Percentiles rank a stretch among this genome's conserved stretches.
Conservation (phyloP, 2,329 filamentous ascomycete genomes). For the Trematosphaeria pertusa region DNA sequence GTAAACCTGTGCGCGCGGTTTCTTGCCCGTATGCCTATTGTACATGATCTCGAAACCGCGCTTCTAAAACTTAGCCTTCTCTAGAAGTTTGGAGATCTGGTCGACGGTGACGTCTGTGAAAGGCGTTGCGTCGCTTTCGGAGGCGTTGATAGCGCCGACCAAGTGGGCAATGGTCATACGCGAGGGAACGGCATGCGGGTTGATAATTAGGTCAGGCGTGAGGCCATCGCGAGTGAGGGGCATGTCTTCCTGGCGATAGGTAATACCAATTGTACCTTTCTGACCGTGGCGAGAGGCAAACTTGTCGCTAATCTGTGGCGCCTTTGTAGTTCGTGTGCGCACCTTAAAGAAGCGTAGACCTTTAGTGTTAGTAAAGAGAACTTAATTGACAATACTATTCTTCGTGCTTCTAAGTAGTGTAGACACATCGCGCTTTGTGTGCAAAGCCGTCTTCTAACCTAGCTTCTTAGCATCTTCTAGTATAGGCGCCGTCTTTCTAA, state of each 20-base stretch:
- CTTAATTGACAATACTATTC: slow-evolving; percentile 93
- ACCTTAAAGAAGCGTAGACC: slow-evolving; percentile 97
- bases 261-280: slow-evolving; percentile 99
- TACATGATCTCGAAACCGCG: slow-evolving; percentile 99
- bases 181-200: slow-evolving; percentile 98
- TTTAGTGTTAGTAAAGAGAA: slow-evolving; percentile 91
- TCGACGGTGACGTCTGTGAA: slow-evolving; percentile 98
- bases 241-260: slow-evolving; percentile 98
- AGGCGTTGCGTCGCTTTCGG: slow-evolving; percentile 95
- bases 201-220: slow-evolving; percentile 96
- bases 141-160: slow-evolving; percentile 91
- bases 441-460: slow-evolving; percentile 86
- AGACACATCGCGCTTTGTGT: slow-evolving; percentile 94
- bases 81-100: slow-evolving; percentile 83
- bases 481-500: slow-evolving; percentile 96
- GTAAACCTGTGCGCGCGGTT: slow-evolving; percentile 94
- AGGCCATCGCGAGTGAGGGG: slow-evolving; percentile 93
- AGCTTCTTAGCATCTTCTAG: slow-evolving; percentile 91
- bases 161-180: slow-evolving; percentile 99
- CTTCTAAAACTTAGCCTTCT: slow-evolving; percentile 92
- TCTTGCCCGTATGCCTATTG: slow-evolving; percentile 95
- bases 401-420: slow-evolving; percentile 94
- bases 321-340: slow-evolving; percentile 94
- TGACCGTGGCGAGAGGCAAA: slow-evolving; percentile 99
- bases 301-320: slow-evolving; percentile 98